Base-by-base conservation (phyloP, 1,284 basidiomycete species). In the Apiotrichum veenhuisii region DNA sequence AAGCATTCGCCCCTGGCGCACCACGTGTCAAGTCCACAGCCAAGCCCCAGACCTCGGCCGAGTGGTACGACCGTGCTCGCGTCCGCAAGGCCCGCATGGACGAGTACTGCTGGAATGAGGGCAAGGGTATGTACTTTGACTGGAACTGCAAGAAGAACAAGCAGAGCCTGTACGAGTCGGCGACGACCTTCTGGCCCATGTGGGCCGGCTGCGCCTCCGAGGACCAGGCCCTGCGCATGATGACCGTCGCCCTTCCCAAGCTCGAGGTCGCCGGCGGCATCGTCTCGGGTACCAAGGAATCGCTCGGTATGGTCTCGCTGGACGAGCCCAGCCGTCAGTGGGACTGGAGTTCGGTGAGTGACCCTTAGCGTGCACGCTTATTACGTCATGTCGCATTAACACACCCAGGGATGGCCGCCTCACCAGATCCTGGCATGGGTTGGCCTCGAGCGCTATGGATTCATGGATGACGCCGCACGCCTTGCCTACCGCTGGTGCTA, bases 341-440 rank as follows among this genome's bases (percentile, higher is more conserved):
- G 38, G 38, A 40, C 38, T 40, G 38, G 38, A 14, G 15, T 7
- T 14, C 15, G 18, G 38, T 40, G 38, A 40, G 38, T 40, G 38
- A 40, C 15, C 5, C 5, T 10, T 10, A 10, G 12, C 36, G 11
- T 17, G 36, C 8, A 37, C 15, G 9, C 33, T 34, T 34, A 37
- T 17, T 37, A 20, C n/a, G 8, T 2, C 38, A 40, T 7, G 18
- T 25, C 42, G 17, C 20, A 20, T 23, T 43, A 75, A 57, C 74
- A 73, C 62, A 77, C 76, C 1, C 79, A 71, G 62, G 78, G 77
- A 54, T 89, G 91, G 96, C 91, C 94, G 25, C 95, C 95, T 47
- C 92, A 96, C 77, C 92, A 94, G 74, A 93, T 95, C 71, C 92
- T 96, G 85, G 82, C 89, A 17, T 98, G 95, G 95, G 92, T 97